Conservation (phyloP, 139 green algal species). For the Closterium sp. region DNA sequence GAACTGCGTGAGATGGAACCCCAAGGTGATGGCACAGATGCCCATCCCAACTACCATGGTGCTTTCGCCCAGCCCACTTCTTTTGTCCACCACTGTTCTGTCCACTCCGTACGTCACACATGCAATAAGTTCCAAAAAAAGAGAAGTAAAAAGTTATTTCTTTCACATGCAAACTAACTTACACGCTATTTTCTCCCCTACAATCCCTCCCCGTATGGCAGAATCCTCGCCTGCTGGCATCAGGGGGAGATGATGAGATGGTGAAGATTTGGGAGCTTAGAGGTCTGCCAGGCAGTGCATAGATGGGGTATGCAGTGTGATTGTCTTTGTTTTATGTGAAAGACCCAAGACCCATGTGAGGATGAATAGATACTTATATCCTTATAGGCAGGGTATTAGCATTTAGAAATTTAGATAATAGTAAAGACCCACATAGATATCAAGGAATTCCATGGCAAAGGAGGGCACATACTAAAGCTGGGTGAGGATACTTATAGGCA, state of each 20-base stretch:
- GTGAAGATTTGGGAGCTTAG: background rate
- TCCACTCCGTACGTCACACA: background rate
- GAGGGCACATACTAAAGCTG: too few species aligned
- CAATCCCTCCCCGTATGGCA: background rate
- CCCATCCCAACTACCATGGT: background rate
- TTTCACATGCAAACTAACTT: background rate
- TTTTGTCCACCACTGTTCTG: background rate
- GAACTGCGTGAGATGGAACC: conserved; percentile 36
- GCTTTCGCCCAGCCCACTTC: background rate
- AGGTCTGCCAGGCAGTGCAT: background rate
- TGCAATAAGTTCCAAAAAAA: too few species aligned
- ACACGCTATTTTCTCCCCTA: background rate
- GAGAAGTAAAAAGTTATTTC: too few species aligned
- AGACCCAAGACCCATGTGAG: too few species aligned
- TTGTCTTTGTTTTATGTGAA: too few species aligned
- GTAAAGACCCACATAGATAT: too few species aligned
- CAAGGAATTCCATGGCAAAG: too few species aligned
- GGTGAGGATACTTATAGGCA: too few species aligned
- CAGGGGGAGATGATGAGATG: background rate
- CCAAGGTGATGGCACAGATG: conserved; percentile 7
- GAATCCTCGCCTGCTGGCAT: background rate
- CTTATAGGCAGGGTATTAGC: too few species aligned
- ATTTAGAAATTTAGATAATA: too few species aligned
- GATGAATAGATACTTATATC: too few species aligned
- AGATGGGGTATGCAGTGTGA: background rate